Conservation (phyloP, 179 eudicot genomes). For the Vitellaria paradoxa region DNA sequence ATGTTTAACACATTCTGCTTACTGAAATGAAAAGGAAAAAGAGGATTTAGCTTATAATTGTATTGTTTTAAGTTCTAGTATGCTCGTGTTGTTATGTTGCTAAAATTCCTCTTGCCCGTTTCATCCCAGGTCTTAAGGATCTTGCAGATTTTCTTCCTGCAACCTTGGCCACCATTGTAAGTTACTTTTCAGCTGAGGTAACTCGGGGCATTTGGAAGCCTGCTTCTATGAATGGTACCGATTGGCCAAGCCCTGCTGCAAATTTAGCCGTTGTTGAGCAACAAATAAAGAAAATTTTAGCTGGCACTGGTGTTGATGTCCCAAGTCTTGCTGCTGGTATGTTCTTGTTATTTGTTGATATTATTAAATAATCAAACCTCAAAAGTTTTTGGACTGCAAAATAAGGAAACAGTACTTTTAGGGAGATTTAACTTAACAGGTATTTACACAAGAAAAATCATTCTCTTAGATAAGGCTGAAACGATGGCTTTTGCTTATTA, state of each 20-base stretch:
- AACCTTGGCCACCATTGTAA: slow-evolving; percentile 83
- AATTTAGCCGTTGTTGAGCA: slow-evolving; percentile 81
- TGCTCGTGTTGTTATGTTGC: slow-evolving; percentile 1
- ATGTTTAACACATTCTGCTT: too few species aligned
- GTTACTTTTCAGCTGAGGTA: slow-evolving; percentile 98
- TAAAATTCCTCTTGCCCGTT: neutral
- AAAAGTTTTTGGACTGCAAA: neutral
- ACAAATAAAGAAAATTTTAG: slow-evolving; percentile 80
- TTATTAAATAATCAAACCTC: neutral
- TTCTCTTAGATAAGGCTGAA: neutral
- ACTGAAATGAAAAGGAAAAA: neutral
- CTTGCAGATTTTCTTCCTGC: slow-evolving; percentile 99
- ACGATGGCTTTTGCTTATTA: too few species aligned
- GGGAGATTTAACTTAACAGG: too few species aligned
- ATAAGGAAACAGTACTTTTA: neutral
- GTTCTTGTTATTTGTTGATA: slow-evolving; percentile 2
- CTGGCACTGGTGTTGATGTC: slow-evolving; percentile 86
- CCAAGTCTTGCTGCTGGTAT: slow-evolving; percentile 88
- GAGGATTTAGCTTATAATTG: neutral
- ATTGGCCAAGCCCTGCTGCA: slow-evolving; percentile 99
- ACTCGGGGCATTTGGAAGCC: slow-evolving; percentile 98
- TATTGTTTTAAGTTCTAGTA: neutral
- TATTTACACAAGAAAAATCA: neutral
- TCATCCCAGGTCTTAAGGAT: slow-evolving; percentile 80
- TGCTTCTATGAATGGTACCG: slow-evolving; percentile 96